Evolutionary conservation across 202 grass and related monocot species (phyloP), one percentile per base, ranked within the genome.

Genomic region (Dendrocalamus latiflorus): DNA sequence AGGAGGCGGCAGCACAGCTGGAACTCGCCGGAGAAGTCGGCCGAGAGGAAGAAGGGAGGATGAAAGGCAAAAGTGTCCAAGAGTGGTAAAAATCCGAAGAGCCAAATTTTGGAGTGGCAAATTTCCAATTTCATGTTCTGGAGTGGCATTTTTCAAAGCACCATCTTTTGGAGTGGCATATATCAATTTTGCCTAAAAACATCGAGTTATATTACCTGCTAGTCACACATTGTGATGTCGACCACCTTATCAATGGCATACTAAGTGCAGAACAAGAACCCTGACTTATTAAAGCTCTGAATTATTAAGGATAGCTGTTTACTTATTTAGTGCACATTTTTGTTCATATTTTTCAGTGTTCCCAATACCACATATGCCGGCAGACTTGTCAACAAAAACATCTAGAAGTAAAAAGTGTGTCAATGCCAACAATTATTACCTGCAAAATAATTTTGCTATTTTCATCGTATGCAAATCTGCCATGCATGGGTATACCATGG

Each of bases 391-490:
- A 47, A 26, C 30, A 70, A 42, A 34, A 79, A 56, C n/a, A 56
- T 36, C 53, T 38, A 43, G 5, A 75, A 39, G 28, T 38, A 63
- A 75, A 50, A 75, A 0, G 49, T 44, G 28, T 20, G 15, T 4
- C 22, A 43, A 33, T 42, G 55, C 28, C 21, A 42, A 82, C 16
- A 61, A 68, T 13, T 71, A 79, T 61, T 94, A 99, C 97, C 93
- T 92, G 87, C 78, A 96, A 91, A 82, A 94, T 74, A 76, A 94
- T 70, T 85, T 66, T 89, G 20, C 89, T 81, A 64, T 75, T 89
- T 85, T 91, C 84, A 86, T 92, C 88, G 10, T 94, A 96, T 60
- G 97, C 88, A 89, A 94, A 96, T 85, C 93, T 96, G 59, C 84
- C 86, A 73, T 71, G 89, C 83, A 96, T 94, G 8, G 88, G 56